Evolutionary conservation across 768 basidiomycete genomes (phyloP).

Genomic region (Mycena venus): DNA sequence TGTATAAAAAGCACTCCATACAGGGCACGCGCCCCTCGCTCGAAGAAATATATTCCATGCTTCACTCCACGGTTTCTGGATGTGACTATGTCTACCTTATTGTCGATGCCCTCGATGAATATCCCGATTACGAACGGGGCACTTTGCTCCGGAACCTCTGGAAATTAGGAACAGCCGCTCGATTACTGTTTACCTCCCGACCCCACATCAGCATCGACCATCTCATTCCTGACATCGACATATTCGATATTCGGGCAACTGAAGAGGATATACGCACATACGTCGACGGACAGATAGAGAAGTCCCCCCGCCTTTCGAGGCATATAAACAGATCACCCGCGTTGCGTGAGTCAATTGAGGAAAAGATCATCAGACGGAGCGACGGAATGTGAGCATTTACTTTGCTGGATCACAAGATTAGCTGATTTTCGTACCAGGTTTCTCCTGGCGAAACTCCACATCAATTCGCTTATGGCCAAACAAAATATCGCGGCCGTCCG

Average conservation of each 20-base stretch:
- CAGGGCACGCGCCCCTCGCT: not conserved
- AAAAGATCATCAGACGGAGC: not conserved
- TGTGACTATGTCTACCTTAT: no score
- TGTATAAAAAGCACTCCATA: not conserved
- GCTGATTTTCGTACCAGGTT: not conserved
- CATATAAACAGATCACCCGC: not conserved
- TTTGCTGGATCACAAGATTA: not conserved
- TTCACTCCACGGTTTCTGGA: no score
- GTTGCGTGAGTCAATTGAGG: not conserved
- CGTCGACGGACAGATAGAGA: not conserved
- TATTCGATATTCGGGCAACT: not conserved
- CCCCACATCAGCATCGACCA: not conserved
- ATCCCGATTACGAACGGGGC: no score
- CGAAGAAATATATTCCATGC: not conserved
- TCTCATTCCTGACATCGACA: not conserved
- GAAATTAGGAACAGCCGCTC: no score
- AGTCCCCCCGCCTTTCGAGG: not conserved
- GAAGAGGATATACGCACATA: not conserved
- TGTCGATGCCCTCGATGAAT: no score
- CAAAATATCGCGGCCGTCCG: not conserved
- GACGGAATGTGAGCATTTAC: not conserved
- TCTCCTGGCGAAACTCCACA: conserved; percentile 11
- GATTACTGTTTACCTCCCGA: no score
- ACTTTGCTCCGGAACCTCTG: no score
- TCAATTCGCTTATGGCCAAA: not conserved